Percentiles rank a stretch among this genome's conserved stretches.
Conservation (phyloP, 768 basidiomycete genomes). For the Pleurotus salmoneostramineus region DNA sequence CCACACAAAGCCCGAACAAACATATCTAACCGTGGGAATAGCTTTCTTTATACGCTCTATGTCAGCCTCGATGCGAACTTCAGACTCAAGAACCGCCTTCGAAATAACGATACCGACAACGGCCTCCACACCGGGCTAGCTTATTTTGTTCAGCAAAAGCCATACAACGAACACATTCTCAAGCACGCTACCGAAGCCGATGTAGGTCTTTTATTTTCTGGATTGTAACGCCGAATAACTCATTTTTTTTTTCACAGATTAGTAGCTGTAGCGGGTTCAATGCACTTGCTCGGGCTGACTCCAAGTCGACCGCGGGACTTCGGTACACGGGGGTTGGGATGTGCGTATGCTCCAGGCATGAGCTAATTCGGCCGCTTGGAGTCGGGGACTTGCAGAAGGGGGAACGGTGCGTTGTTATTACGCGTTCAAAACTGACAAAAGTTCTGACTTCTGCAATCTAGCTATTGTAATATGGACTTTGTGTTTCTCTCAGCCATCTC, state of each 20-base stretch:
- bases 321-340: slow-evolving; percentile 9
- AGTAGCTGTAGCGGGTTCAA: not conserved
- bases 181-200: not conserved
- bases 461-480: slow-evolving; percentile 21
- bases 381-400: slow-evolving; percentile 28
- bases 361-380: slow-evolving; percentile 6
- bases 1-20: not conserved
- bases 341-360: slow-evolving; percentile 9
- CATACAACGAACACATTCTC: slow-evolving; percentile 12
- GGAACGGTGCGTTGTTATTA: slow-evolving; percentile 19
- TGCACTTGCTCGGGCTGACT: slow-evolving; percentile 7
- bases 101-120: slow-evolving; percentile 14
- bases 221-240: not conserved
- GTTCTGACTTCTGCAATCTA: slow-evolving; percentile 3
- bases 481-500: slow-evolving; percentile 13
- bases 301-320: slow-evolving; percentile 3
- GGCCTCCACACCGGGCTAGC: slow-evolving; percentile 18
- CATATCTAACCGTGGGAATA: not conserved
- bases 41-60: slow-evolving; percentile 14
- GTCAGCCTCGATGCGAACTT: slow-evolving; percentile 23
- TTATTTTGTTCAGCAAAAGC: slow-evolving; percentile 13
- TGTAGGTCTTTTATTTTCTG: not conserved
- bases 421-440: not conserved
- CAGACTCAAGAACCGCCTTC: slow-evolving; percentile 19
- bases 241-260: not conserved